Percentiles rank a stretch among this genome's conserved stretches.
Evolutionary conservation across 441 rosid genomes (phyloP).

Genomic region (Populus trichocarpa): DNA sequence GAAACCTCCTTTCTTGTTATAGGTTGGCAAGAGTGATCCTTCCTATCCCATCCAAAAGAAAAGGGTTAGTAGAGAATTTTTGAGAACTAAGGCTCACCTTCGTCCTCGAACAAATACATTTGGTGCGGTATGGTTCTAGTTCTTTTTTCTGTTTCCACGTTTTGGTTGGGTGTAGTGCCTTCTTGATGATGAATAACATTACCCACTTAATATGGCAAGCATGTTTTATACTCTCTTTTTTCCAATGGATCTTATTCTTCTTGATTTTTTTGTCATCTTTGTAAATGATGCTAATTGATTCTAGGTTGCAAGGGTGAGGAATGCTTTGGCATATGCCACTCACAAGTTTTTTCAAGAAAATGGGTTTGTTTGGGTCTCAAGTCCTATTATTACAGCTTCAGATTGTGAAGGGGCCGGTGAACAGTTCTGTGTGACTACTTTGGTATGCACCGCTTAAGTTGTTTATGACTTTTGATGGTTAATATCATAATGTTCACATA

Average conservation of each 20-base stretch:
- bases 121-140: constrained; percentile 65
- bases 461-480: background rate
- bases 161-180: background rate
- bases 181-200: too few relatives aligned
- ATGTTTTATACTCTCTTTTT: background rate
- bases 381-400: constrained; percentile 54
- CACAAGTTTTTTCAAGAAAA: constrained; percentile 92
- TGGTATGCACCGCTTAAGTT: constrained; percentile 41
- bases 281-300: constrained; percentile 23
- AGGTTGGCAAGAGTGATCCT: constrained; percentile 90
- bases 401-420: constrained; percentile 88
- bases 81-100: constrained; percentile 94
- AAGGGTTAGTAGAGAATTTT: constrained; percentile 81
- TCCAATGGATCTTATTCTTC: background rate
- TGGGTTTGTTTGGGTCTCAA: constrained; percentile 94
- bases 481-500: background rate
- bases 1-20: constrained; percentile 1
- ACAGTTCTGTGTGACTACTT: constrained; percentile 96
- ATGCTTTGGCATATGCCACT: constrained; percentile 89
- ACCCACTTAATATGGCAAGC: background rate
- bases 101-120: constrained; percentile 95
- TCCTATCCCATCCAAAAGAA: constrained; percentile 95
- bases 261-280: background rate
- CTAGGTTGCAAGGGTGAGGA: constrained; percentile 94
- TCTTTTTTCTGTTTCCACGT: background rate